Base-by-base conservation (phyloP, 106 monocot species). In the Dioscorea dumetorum region DNA sequence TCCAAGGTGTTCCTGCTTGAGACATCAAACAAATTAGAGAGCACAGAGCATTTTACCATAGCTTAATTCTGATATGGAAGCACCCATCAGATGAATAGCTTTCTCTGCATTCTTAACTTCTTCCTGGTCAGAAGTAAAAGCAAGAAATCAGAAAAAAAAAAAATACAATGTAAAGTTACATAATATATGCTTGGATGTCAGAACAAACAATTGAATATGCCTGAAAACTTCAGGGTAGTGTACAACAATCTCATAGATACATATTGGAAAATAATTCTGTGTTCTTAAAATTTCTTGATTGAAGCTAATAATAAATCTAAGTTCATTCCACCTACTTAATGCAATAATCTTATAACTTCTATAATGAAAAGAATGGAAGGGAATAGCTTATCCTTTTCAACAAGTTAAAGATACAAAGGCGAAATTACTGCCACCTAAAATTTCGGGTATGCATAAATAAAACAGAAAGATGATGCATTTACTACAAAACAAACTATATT, bases 71-170 rank as follows among this genome's bases (percentile, higher is more conserved):
- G 83, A 51, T 22, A 88, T 52, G 35, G 90, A 87, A 56, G 79
- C 94, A 58, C 94, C 94, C 84, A 94, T 68, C 76, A 85, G 73
- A 4, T 41, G 67, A 28, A 94, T 64, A 57, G 94, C 87, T 22
- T 85, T 87, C 56, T 79, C 72, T 73, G 90, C 87, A 74, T 32
- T 80, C 74, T 50, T 75, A 22, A 85, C 69, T 81, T 94, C 90
- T 69, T 88, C 90, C 94, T 94, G 72, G 33, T n/a, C 24, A 81
- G 71, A 71, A 59, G 22, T 62, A 17, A 48, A 78, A 20, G 22
- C 24, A 69, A 71, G 50, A 28, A 33, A 49, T 28, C 31, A 64
- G 12, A 32, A 33, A 24, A 1, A 64, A 32, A 32, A 33, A 24
- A 1, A 64, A 32, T 64, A 3, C 31, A 28, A 61, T 61, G 28